Evolutionary conservation across 805 yeast species (phyloP), one percentile per base, ranked within the genome.

Genomic region (Wickerhamiella alocasiicola): DNA sequence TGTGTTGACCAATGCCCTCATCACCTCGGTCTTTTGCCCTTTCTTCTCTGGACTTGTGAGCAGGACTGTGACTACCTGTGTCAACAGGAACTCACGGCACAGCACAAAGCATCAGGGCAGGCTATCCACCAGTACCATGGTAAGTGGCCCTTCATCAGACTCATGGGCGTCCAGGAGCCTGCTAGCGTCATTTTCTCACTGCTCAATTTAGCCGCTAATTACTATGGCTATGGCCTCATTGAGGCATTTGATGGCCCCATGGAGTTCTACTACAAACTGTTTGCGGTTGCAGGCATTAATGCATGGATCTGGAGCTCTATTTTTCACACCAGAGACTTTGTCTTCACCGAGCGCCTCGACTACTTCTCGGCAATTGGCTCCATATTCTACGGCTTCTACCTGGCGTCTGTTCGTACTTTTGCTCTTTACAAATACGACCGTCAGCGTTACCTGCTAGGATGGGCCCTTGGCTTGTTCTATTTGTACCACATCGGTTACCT

Each of bases 361-460:
- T 88, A 88, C 60, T 88, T 80, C 56, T 80, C 85, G 54, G 98
- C 98, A 0, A 95, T 94, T 1, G 74, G 78, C 44, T 81, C 94
- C 0, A 94, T 88, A 2, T 60, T 85, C 30, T 65, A 75, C 17
- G 95, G 94, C 1, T 75, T 85, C 49, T 81, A 79, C 57, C 76
- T 77, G 2, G 70, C 87, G 2, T 57, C 67, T 1, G 66, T 71
- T 2, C 65, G 97, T 29, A 67, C 73, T 13, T 70, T 76, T 53
- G 63, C 76, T 35, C 61, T 84, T 7, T 82, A 80, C 54, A 48
- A 53, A 13, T 50, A 55, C 12, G 52, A 57, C 17, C 40, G 51
- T 2, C 7, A 28, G 4, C 46, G 46, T 21, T 56, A 77, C 15
- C 32, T 55, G 0, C 42, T 66, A 0, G 39, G 31, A 19, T 19